Evolutionary conservation across 169 alveolate species (phyloP), one percentile per base, ranked within the genome.

Genomic region (Eimeria acervulina): DNA sequence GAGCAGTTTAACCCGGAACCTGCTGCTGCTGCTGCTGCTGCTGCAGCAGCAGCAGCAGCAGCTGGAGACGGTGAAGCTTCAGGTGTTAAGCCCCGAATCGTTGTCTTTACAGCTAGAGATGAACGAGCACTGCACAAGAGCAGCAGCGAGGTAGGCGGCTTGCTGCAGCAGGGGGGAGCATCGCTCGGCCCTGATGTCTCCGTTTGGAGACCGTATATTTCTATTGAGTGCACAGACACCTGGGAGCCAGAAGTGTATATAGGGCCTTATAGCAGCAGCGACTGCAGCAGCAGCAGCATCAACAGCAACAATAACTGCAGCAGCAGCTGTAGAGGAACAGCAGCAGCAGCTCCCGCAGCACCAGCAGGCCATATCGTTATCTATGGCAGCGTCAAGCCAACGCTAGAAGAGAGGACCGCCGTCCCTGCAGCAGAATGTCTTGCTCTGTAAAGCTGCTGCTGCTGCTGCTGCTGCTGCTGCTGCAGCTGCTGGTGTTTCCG

Each of bases 161-260:
- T 47, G 55, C 55, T 47, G 76, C 38, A n/a, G n/a, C n/a, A n/a
- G n/a, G n/a, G n/a, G n/a, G n/a, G n/a, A n/a, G n/a, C 76, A 63
- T 8, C n/a, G 76, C n/a, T 28, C 13, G 83, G 19, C 7, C 3
- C 13, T 28, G 83, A 70, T 36, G 31, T 31, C 31, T 36, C 85
- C 23, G 85, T 74, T 6, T 74, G 85, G 85, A 74, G 85, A 59
- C 85, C 85, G 33, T 74, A 40, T 26, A 74, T 74, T 26, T 38
- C 85, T 12, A 40, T 74, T 8, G 55, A 74, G 31, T 33, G 55
- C n/a, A 74, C 85, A 7, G 85, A 74, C 8, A 6, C 1, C 12
- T 74, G 85, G 85, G 52, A 66, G 40, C 78, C 78, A 12, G 78
- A 66, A 40, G 78, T 66, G 12, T 66, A 26, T 40, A 26, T 66